Conservation (phyloP, 1,284 basidiomycete genomes). For the Pseudozyma tsukubaensis region DNA sequence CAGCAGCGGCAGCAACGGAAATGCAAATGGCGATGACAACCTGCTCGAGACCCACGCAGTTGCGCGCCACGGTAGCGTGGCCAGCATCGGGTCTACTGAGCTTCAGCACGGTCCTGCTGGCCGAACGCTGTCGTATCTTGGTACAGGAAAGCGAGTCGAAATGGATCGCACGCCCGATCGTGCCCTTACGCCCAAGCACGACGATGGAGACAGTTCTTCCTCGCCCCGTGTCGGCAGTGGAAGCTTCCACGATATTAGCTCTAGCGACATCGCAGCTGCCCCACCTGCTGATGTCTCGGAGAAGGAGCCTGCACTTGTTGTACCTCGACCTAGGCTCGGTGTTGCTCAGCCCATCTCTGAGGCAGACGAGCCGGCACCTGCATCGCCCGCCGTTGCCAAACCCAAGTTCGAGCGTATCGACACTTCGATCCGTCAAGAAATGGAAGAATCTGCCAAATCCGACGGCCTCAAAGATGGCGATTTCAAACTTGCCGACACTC, state of each 20-base stretch:
- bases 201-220: conserved; percentile 25
- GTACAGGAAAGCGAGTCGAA: conserved; percentile 36
- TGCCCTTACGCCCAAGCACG: conserved; percentile 47
- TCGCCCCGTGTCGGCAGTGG: conserved; percentile 40
- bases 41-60: conserved; percentile 18
- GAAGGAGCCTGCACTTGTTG: conserved; percentile 22
- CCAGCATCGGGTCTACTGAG: conserved; percentile 41
- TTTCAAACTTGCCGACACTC: conserved; percentile 62
- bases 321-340: conserved; percentile 40
- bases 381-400: conserved; percentile 24
- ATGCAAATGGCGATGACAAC: conserved; percentile 6
- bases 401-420: conserved; percentile 50
- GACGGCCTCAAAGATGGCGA: conserved; percentile 62
- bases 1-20: conserved; percentile 5
- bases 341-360: conserved; percentile 36
- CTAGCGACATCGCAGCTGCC: conserved; percentile 39
- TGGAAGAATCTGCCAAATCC: conserved; percentile 55
- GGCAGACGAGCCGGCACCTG: conserved; percentile 19
- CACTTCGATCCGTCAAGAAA: conserved; percentile 53
- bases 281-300: conserved; percentile 34
- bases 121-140: conserved; percentile 50
- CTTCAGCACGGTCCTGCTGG: conserved; percentile 52
- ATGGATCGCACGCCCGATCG: conserved; percentile 42
- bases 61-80: conserved; percentile 29
- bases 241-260: conserved; percentile 29